Evolutionary conservation across 129 eudicot genomes (phyloP), one percentile per base, ranked within the genome.

Genomic region (Dittrichia graveolens): DNA sequence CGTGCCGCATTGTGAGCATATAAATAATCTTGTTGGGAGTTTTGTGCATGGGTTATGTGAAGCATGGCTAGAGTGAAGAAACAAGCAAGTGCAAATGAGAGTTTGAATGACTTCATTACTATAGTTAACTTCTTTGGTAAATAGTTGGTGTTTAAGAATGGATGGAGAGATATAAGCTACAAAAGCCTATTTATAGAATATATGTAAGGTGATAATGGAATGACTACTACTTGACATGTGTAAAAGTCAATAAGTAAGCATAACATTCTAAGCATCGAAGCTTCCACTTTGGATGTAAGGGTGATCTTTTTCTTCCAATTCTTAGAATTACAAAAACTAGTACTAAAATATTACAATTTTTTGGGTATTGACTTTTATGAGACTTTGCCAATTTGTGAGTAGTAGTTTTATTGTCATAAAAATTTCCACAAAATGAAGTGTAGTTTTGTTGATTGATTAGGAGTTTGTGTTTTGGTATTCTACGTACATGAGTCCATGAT

Each of bases 1-100:
- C 64, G 64, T 12, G 64, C 64, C 7, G 42, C 39, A 59, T 59
- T 59, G 43, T 59, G 64, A 34, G 64, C 64, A 12, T 11, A 3
- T 35, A 59, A 4, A 43, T 31, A 59, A 59, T 59, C 64, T 59
- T 34, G 43, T 59, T 41, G 64, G 3, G 64, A 59, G 14, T 59
- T 59, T 59, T 59, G 64, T 59, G 64, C 64, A 34, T 10, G 42
- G 15, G 64, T 34, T 42, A 2, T 34, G 8, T 35, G 64, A 59
- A 59, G 37, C 14, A 59, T 59, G 64, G 64, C 43, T 9, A 59
- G 16, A 59, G 43, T 34, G 4, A 59, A 9, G 64, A 59, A 59
- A 59, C 64, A 59, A 37, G 5, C 2, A 10, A 59, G 64, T 11
- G 64, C 64, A 59, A 31, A 57, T 9, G 24, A 16, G 12, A 59